Conservation (phyloP, 768 basidiomycete genomes). For the Podaxis sp. region DNA sequence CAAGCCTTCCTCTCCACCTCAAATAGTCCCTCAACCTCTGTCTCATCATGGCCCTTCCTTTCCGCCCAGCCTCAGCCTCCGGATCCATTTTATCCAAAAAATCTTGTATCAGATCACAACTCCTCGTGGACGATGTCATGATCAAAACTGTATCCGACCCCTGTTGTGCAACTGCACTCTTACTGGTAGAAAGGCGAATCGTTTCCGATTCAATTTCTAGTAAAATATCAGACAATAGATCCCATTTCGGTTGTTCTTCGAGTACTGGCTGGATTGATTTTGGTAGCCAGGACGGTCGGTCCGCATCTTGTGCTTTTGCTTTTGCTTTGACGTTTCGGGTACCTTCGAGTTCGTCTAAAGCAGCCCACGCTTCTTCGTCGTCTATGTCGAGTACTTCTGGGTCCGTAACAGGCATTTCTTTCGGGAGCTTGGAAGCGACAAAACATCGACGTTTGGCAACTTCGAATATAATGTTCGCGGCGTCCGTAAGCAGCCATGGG, state of each 20-base stretch:
- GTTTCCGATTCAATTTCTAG: conserved; percentile 90
- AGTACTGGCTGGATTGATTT: conserved; percentile 78
- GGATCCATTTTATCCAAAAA: conserved; percentile 69
- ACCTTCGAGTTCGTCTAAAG: conserved; percentile 59
- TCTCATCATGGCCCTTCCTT: conserved; percentile 78
- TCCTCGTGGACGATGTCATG: conserved; percentile 81
- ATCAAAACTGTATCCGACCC: conserved; percentile 78
- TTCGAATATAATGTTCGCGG: conserved; percentile 82
- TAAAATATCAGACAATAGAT: conserved; percentile 74
- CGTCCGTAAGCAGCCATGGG: conserved; percentile 90
- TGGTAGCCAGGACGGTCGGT: conserved; percentile 61
- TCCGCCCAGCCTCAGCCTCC: conserved; percentile 50
- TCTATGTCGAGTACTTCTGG: conserved; percentile 39
- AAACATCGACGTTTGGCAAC: conserved; percentile 82
- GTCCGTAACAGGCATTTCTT: conserved; percentile 16
- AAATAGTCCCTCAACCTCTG: conserved; percentile 67
- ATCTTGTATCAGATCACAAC: conserved; percentile 69
- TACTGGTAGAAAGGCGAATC: conserved; percentile 48
- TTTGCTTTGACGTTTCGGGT: neutral
- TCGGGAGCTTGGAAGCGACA: conserved; percentile 31
- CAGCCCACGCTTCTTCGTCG: conserved; percentile 76
- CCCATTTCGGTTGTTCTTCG: conserved; percentile 96
- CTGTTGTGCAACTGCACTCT: conserved; percentile 30
- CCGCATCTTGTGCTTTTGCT: conserved; percentile 15
- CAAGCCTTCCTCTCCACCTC: conserved; percentile 70